Evolutionary conservation across 805 yeast species (phyloP), one percentile per base, ranked within the genome.

Genomic region (Clavispora carvajalis): DNA sequence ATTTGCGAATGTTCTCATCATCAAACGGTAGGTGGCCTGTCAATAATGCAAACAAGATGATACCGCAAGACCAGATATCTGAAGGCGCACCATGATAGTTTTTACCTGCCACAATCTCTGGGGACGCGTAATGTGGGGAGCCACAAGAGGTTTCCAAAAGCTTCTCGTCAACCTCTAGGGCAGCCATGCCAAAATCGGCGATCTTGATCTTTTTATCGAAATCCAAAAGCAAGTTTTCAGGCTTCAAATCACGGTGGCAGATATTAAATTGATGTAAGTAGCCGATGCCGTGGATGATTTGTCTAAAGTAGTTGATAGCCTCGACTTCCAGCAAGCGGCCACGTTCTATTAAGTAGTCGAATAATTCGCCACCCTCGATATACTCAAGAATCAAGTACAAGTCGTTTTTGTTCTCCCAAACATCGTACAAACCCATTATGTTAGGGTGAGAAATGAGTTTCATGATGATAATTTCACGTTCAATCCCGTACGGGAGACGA

Each of bases 101-200:
- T 46, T 84, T 79, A 26, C 99, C 99, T 10, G 96, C 85, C 9
- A 93, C 97, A 51, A 93, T 91, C 61, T 93, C 99, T 0, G 99
- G 99, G 8, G 96, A 87, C 1, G 98, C 99, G 62, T 93, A 93
- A 62, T 93, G 99, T 7, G 99, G 99, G 13, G 97, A 89, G 1
- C 99, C 99, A 64, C 99, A 93, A 15, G 95, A 82, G 4, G 99
- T 93, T 60, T 91, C 97, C 43, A 93, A 70, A 55, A 91, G 66
- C 52, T 84, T 79, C 50, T 82, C 91, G 39, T 76, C 77, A 22
- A 87, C 77, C 60, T 93, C 98, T 34, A 93, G 68, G 6, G 99
- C 98, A 13, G 99, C 99, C 99, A 93, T 93, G 24, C 99, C 99
- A 60, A 93, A 93, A 64, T 93, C 99, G 8, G 99, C 99, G 50